A percentile compares a stretch with the other conserved stretches of the same genome.
Conservation (phyloP, 805 yeast genomes). For the Nakazawaea ishiwadae region DNA sequence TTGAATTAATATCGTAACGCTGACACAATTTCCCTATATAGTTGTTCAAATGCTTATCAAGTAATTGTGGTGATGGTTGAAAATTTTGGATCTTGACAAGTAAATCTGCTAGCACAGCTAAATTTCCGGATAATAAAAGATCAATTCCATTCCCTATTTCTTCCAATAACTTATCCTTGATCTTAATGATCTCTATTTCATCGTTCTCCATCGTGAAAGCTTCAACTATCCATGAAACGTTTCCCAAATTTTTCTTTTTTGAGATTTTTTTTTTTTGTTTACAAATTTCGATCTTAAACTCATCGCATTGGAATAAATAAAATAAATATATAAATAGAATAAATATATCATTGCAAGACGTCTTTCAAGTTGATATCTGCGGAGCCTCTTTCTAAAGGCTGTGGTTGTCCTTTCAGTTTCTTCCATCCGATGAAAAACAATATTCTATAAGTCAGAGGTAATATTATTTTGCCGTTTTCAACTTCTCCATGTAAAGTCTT, state of each 20-base stretch:
- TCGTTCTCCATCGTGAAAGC: slow-evolving; percentile 12
- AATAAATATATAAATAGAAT: neutral
- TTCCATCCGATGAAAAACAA: slow-evolving; percentile 91
- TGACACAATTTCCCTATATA: slow-evolving; percentile 28
- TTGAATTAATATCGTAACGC: slow-evolving; percentile 19
- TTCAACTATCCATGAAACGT: neutral
- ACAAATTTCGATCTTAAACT: neutral
- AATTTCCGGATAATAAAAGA: slow-evolving; percentile 1
- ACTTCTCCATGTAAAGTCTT: slow-evolving; percentile 62
- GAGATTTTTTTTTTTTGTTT: too few relatives aligned
- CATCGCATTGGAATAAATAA: slow-evolving; percentile 15
- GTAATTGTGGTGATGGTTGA: slow-evolving; percentile 47
- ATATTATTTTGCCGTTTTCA: slow-evolving; percentile 40
- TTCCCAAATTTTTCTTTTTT: neutral
- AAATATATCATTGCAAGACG: slow-evolving; percentile 28
- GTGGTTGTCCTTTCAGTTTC: slow-evolving; percentile 54
- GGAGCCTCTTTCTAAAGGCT: slow-evolving; percentile 69
- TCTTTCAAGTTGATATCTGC: slow-evolving; percentile 69
- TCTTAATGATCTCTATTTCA: slow-evolving; percentile 7
- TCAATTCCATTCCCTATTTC: neutral
- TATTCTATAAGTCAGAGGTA: slow-evolving; percentile 80
- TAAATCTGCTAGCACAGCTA: slow-evolving; percentile 13
- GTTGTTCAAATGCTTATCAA: slow-evolving; percentile 35
- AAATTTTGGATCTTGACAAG: slow-evolving; percentile 38
- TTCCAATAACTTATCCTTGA: slow-evolving; percentile 3